phyloP scores from a whole-genome alignment of 2,329 filamentous ascomycete species.

The Neonectria neomacrospora region DNA sequence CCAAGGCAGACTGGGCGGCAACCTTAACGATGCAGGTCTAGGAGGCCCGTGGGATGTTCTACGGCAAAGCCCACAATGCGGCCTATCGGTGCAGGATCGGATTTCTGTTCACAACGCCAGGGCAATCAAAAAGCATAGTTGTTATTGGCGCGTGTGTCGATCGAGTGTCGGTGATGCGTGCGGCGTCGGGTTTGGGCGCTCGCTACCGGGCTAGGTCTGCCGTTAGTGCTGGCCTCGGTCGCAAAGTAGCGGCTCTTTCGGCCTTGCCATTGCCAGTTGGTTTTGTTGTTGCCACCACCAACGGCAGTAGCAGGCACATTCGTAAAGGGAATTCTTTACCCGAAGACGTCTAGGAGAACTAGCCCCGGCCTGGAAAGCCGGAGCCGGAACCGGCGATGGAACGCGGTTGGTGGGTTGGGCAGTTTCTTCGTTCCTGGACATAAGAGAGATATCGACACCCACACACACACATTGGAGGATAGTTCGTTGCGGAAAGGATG shows the following conservation, averaged over 20 bases:
- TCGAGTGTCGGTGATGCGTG: not conserved
- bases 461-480: not conserved
- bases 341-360: not conserved
- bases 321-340: too few species aligned
- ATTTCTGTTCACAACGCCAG: not conserved
- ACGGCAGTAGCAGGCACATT: too few species aligned
- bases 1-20: not conserved
- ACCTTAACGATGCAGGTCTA: too few species aligned
- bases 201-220: not conserved
- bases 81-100: not conserved
- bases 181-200: not conserved
- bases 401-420: not conserved
- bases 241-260: not conserved
- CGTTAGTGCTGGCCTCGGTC: not conserved
- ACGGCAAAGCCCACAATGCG: too few species aligned
- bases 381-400: not conserved
- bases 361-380: not conserved
- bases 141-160: too few species aligned
- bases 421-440: not conserved
- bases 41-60: too few species aligned
- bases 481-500: not conserved
- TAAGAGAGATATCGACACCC: not conserved
- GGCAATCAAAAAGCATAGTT: not conserved
- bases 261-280: too few species aligned
- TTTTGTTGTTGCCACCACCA: not conserved